phyloP scores from a whole-genome alignment of 805 yeast species.

The Tetrapisispora namnaoensis region DNA sequence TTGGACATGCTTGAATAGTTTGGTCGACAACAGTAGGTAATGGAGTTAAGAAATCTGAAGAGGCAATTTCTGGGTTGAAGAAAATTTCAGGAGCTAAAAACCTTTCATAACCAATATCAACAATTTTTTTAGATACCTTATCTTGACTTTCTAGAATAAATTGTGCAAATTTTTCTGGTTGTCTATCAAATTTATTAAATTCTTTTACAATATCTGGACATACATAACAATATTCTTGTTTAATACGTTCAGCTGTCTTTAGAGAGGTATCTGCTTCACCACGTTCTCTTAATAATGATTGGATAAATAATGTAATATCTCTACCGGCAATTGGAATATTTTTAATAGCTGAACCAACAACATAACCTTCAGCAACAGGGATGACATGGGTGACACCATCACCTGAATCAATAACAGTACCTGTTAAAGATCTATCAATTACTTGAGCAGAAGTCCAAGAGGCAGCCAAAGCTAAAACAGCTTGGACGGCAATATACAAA shows the following conservation, averaged over 20 bases:
- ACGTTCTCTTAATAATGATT: conserved; percentile 87
- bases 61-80: conserved; percentile 95
- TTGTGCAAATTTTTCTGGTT: conserved; percentile 89
- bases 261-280: conserved; percentile 91
- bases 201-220: conserved; percentile 97
- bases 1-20: conserved; percentile 91
- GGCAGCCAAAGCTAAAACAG: conserved; percentile 96
- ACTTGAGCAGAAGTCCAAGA: conserved; percentile 98
- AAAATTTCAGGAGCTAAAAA: conserved; percentile 98
- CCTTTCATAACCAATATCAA: conserved; percentile 96
- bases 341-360: conserved; percentile 93
- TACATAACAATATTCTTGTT: conserved; percentile 94
- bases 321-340: conserved; percentile 98
- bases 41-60: conserved; percentile 91
- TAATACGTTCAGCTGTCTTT: conserved; percentile 92
- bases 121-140: conserved; percentile 51
- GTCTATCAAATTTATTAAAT: conserved; percentile 87
- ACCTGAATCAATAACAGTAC: conserved; percentile 97
- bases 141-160: conserved; percentile 75
- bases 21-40: conserved; percentile 92
- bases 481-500: conserved; percentile 95
- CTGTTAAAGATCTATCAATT: conserved; percentile 88
- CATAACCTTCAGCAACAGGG: conserved; percentile 99
- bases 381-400: conserved; percentile 99
- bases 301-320: conserved; percentile 91